Evolutionary conservation across 1,284 basidiomycete genomes (phyloP).

Genomic region (Rhodotorula sp.): DNA sequence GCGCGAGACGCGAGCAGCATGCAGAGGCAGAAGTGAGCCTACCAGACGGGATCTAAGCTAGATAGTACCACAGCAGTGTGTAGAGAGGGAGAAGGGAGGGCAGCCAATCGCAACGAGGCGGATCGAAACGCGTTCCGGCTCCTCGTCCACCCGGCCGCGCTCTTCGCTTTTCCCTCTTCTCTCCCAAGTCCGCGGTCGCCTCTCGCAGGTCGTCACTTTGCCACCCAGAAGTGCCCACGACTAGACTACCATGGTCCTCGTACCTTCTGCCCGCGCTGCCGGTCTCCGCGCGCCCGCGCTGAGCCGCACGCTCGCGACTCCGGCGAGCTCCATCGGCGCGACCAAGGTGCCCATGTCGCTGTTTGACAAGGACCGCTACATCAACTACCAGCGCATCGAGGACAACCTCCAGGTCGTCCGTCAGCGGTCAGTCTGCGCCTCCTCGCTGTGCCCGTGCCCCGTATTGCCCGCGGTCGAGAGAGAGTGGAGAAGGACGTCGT

Average conservation of each 20-base stretch:
- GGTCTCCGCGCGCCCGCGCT: slow-evolving; percentile 33
- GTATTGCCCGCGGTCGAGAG: not conserved
- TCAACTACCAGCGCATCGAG: slow-evolving; percentile 73
- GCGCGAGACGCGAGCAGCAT: too few species aligned
- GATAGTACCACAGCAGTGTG: not conserved
- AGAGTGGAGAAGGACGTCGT: not conserved
- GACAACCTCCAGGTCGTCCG: slow-evolving; percentile 43
- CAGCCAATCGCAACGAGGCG: not conserved
- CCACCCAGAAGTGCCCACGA: not conserved
- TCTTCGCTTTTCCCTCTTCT: not conserved
- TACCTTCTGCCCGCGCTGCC: slow-evolving; percentile 25
- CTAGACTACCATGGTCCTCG: slow-evolving; percentile 30
- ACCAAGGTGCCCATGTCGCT: slow-evolving; percentile 90
- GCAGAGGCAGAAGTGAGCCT: too few species aligned
- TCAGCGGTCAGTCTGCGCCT: slow-evolving; percentile 34
- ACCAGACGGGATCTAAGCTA: too few species aligned
- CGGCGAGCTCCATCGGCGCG: slow-evolving; percentile 72
- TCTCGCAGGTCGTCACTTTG: not conserved
- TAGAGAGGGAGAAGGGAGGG: not conserved
- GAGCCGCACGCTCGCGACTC: slow-evolving; percentile 63
- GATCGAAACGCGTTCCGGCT: not conserved
- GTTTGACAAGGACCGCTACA: slow-evolving; percentile 77
- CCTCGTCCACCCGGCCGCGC: not conserved
- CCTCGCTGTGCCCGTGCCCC: not conserved
- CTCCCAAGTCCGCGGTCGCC: not conserved